These are phyloP conservation scores for Tetracladium setigerum DNA, from an alignment of 495 filamentous ascomycete genomes.

Conservation along the genomic window DNA sequence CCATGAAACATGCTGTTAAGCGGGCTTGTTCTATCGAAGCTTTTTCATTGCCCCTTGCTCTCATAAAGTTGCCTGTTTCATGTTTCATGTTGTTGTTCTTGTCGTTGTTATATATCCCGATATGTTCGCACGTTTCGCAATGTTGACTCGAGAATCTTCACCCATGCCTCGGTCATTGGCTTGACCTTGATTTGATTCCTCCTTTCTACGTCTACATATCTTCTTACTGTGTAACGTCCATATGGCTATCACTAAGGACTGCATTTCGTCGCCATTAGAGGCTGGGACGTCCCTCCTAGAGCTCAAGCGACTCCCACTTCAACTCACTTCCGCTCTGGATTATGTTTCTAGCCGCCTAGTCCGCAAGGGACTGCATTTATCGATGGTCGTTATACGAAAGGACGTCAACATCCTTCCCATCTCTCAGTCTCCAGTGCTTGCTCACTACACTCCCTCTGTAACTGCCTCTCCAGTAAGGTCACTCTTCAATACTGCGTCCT, in stretches of 20 bases:
- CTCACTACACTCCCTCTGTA: slow-evolving; percentile 9
- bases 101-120: too few relatives aligned
- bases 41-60: too few relatives aligned
- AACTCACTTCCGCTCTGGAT: slow-evolving; percentile 35
- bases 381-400: slow-evolving; percentile 39
- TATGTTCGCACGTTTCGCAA: too few relatives aligned
- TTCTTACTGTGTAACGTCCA: not conserved
- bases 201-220: too few relatives aligned
- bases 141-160: too few relatives aligned
- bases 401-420: slow-evolving; percentile 36
- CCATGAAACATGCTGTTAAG: too few relatives aligned
- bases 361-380: slow-evolving; percentile 37
- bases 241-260: slow-evolving; percentile 33
- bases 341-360: slow-evolving; percentile 43
- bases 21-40: too few relatives aligned
- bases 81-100: too few relatives aligned
- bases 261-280: slow-evolving; percentile 48
- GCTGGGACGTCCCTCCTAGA: slow-evolving; percentile 43
- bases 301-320: slow-evolving; percentile 34
- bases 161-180: too few relatives aligned
- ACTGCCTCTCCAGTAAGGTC: slow-evolving; percentile 12
- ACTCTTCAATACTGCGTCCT: slow-evolving; percentile 6
- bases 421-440: slow-evolving; percentile 15
- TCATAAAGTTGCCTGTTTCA: too few relatives aligned
- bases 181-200: too few relatives aligned